Percentiles rank a stretch among this genome's conserved stretches.
phyloP scores from a whole-genome alignment of 768 basidiomycete genomes.

The Trametes cingulata region DNA sequence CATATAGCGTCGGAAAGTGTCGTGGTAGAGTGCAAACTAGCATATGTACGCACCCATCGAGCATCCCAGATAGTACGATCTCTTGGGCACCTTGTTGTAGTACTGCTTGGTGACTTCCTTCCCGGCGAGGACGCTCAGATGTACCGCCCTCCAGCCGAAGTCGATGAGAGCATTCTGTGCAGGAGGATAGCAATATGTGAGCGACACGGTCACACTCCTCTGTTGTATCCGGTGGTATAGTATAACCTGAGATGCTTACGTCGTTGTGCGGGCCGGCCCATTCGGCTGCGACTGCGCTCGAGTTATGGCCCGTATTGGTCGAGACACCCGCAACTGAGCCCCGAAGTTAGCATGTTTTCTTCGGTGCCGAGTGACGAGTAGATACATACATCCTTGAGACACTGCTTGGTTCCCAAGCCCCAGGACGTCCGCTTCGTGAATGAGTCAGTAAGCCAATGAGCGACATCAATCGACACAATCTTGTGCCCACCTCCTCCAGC shows the following conservation, averaged over 20 bases:
- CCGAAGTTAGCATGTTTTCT: too few species aligned
- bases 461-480: background rate
- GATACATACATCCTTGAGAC: slow-evolving; percentile 21
- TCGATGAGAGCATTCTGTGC: slow-evolving; percentile 30
- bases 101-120: slow-evolving; percentile 31
- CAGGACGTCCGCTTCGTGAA: slow-evolving; percentile 14
- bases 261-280: slow-evolving; percentile 26
- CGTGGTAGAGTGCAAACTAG: too few species aligned
- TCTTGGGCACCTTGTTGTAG: slow-evolving; percentile 21
- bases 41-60: slow-evolving; percentile 23
- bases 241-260: background rate
- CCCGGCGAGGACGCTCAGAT: slow-evolving; percentile 24
- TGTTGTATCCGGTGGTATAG: background rate
- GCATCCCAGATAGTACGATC: slow-evolving; percentile 32
- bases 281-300: background rate
- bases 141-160: slow-evolving; percentile 29
- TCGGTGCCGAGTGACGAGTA: background rate
- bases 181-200: background rate
- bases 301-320: slow-evolving; percentile 23
- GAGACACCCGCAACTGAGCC: slow-evolving; percentile 25
- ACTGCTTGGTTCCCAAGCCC: slow-evolving; percentile 21
- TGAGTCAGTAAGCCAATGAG: background rate
- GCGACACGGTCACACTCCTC: background rate
- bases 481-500: slow-evolving; percentile 23
- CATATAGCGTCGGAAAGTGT: too few species aligned